phyloP scores from a whole-genome alignment of 2,329 filamentous ascomycete genomes.

The Colletotrichum graminicola region DNA sequence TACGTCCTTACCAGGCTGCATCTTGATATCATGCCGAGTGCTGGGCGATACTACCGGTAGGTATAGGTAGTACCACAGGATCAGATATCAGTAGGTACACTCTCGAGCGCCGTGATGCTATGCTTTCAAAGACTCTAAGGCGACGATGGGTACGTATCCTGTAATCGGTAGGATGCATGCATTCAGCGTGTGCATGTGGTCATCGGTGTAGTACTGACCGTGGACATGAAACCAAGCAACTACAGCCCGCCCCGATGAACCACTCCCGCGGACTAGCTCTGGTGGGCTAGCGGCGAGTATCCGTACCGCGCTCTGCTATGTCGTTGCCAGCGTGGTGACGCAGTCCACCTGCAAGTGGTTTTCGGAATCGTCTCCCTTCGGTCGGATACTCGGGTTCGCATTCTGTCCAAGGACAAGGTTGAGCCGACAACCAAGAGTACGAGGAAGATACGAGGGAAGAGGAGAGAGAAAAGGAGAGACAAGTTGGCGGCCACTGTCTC shows the following conservation, averaged over 20 bases:
- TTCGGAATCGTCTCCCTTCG: slow-evolving; percentile 24
- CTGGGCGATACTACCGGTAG: no score
- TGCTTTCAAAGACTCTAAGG: background rate
- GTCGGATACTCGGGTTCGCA: slow-evolving; percentile 10
- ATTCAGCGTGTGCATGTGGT: background rate
- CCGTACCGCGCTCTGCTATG: slow-evolving; percentile 16
- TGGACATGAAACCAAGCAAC: background rate
- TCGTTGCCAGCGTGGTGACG: slow-evolving; percentile 38
- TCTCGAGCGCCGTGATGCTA: background rate
- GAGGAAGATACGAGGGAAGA: no score
- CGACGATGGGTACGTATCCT: background rate
- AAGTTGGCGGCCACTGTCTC: slow-evolving; percentile 9
- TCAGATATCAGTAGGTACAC: no score
- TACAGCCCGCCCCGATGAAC: background rate
- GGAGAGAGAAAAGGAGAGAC: slow-evolving; percentile 3
- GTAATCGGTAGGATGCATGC: background rate
- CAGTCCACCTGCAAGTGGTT: slow-evolving; percentile 17
- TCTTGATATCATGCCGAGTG: background rate
- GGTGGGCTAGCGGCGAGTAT: slow-evolving; percentile 4
- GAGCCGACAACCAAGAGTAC: slow-evolving; percentile 13
- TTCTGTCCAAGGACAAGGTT: slow-evolving; percentile 9
- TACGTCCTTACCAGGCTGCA: slow-evolving; percentile 3
- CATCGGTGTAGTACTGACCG: background rate
- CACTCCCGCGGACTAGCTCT: background rate
- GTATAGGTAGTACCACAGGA: background rate